A percentile compares a stretch with the other conserved stretches of the same genome.
phyloP scores from a whole-genome alignment of 148 eudicot species.

The Gaultheria prostrata region DNA sequence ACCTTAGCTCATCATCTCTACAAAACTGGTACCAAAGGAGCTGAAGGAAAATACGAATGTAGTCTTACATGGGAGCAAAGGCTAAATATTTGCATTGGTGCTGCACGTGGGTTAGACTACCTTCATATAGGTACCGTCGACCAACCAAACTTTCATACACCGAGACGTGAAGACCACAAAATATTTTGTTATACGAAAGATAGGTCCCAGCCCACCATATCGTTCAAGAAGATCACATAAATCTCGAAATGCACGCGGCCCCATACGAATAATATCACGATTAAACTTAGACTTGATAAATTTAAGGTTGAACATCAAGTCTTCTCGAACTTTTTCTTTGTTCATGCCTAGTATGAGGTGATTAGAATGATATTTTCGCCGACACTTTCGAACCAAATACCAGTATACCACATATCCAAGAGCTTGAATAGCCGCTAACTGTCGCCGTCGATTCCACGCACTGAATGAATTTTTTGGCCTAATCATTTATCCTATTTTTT shows the following conservation, averaged over 20 bases:
- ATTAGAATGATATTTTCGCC: not conserved
- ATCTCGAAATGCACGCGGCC: not conserved
- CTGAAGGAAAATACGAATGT: not conserved
- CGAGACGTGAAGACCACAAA: conserved; percentile 40
- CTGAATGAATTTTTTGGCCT: not conserved
- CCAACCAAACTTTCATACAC: conserved; percentile 9
- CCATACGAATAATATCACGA: not conserved
- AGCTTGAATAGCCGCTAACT: not conserved
- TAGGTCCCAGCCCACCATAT: not conserved
- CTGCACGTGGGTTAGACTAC: conserved; percentile 27
- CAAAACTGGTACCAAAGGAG: not conserved
- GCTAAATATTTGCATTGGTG: conserved; percentile 28
- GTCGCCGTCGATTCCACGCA: not conserved
- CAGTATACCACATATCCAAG: not conserved
- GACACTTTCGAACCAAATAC: not conserved
- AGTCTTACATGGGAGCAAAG: conserved; percentile 25
- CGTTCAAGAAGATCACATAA: not conserved
- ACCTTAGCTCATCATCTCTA: conserved; percentile 36
- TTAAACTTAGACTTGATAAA: not conserved
- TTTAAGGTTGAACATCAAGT: not conserved
- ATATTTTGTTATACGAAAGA: conserved; percentile 32
- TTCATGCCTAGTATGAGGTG: not conserved
- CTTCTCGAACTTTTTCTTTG: not conserved
- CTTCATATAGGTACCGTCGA: not conserved
- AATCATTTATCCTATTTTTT: no score